Conservation (phyloP, 768 basidiomycete genomes). For the Hygrocybe punicea region DNA sequence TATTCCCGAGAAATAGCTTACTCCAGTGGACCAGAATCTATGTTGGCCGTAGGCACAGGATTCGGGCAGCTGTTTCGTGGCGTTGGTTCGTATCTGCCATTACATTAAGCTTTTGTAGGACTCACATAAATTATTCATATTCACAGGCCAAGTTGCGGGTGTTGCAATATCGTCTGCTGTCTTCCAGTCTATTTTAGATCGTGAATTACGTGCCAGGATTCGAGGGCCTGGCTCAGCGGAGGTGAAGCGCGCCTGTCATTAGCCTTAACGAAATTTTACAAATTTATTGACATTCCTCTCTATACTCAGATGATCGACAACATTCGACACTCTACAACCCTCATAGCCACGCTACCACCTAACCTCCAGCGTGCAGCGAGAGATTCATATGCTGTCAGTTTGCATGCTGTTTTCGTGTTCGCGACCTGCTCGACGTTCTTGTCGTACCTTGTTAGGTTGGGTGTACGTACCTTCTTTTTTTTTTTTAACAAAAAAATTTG, state of each 20-base stretch:
- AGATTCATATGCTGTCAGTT: slow-evolving; percentile 58
- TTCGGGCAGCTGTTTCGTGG: slow-evolving; percentile 67
- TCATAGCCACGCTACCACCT: slow-evolving; percentile 51
- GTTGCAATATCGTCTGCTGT: slow-evolving; percentile 66
- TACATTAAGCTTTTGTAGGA: not conserved
- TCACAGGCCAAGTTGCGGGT: slow-evolving; percentile 64
- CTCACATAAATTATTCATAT: not conserved
- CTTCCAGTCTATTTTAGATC: slow-evolving; percentile 57
- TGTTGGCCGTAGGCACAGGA: slow-evolving; percentile 66
- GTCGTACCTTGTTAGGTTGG: slow-evolving; percentile 46
- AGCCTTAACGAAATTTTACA: no score
- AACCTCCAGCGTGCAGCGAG: slow-evolving; percentile 51
- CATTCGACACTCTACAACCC: slow-evolving; percentile 58
- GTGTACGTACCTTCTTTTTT: no score
- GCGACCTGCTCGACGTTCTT: slow-evolving; percentile 54
- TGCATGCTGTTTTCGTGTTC: slow-evolving; percentile 62
- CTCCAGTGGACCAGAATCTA: slow-evolving; percentile 40
- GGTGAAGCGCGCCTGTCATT: slow-evolving; percentile 32
- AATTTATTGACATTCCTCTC: no score
- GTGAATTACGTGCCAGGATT: slow-evolving; percentile 52
- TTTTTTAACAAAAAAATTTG: no score
- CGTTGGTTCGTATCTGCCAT: slow-evolving; percentile 43
- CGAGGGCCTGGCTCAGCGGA: slow-evolving; percentile 50
- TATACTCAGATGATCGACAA: slow-evolving; percentile 47
- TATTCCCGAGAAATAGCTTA: not conserved